A percentile compares a stretch with the other conserved stretches of the same genome.
These are phyloP conservation scores for Pseudonitzschia delicatissima DNA, from an alignment of 108 stramenopile genomes.

Conservation along the genomic window DNA sequence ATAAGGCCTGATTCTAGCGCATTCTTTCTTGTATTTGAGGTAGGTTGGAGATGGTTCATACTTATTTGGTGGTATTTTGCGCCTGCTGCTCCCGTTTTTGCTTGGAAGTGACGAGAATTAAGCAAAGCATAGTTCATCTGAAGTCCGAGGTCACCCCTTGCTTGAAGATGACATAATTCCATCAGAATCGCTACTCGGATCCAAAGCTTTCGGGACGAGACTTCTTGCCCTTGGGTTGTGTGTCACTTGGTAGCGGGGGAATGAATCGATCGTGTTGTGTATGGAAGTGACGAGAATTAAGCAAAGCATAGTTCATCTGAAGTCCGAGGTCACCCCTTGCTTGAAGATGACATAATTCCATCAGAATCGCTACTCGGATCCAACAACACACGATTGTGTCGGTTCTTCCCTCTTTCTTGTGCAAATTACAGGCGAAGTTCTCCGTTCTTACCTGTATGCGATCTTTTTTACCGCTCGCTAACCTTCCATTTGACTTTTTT, in stretches of 20 bases:
- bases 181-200: slow-evolving; percentile 48
- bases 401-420: too few species aligned
- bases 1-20: too few species aligned
- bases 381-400: too few species aligned
- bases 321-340: slow-evolving; percentile 42
- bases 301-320: slow-evolving; percentile 42
- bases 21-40: too few species aligned
- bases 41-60: too few species aligned
- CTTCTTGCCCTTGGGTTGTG: neutral
- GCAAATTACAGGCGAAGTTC: too few species aligned
- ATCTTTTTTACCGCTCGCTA: too few species aligned
- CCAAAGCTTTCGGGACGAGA: neutral
- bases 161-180: slow-evolving; percentile 38
- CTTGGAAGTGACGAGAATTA: slow-evolving; percentile 25
- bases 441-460: too few species aligned
- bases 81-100: too few species aligned
- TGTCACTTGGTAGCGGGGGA: neutral
- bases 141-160: slow-evolving; percentile 41
- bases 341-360: slow-evolving; percentile 40
- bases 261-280: neutral
- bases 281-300: slow-evolving; percentile 25
- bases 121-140: slow-evolving; percentile 40
- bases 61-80: too few species aligned
- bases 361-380: slow-evolving; percentile 48
- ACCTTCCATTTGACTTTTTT: too few species aligned